These are phyloP conservation scores for Candida maesae DNA, from an alignment of 805 yeast species.

Conservation along the genomic window DNA sequence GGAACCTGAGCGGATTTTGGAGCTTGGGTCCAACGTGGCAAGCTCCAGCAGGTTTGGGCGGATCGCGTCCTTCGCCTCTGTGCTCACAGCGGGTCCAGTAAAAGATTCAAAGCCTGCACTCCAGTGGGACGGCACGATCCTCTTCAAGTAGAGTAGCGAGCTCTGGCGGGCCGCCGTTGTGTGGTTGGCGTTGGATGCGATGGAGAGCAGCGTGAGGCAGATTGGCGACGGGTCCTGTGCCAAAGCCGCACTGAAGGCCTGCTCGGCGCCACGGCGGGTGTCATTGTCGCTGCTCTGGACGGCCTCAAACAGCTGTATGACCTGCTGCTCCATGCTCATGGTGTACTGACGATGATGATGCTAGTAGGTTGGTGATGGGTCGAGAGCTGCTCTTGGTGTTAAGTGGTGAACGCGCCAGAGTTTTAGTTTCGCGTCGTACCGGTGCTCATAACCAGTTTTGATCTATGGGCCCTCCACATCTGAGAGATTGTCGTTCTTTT, in stretches of 20 bases:
- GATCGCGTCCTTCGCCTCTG: slow-evolving; percentile 46
- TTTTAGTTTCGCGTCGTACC: too few species aligned
- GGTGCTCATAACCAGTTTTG: too few species aligned
- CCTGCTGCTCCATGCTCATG: slow-evolving; percentile 10
- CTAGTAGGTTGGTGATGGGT: too few species aligned
- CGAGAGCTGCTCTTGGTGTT: too few species aligned
- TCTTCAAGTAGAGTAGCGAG: slow-evolving; percentile 60
- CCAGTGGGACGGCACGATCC: slow-evolving; percentile 74
- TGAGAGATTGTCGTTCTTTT: too few species aligned
- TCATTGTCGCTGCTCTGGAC: slow-evolving; percentile 40
- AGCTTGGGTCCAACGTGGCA: slow-evolving; percentile 39
- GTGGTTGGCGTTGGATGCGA: slow-evolving; percentile 32
- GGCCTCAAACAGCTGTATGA: slow-evolving; percentile 21
- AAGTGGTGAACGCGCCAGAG: too few species aligned
- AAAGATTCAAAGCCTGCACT: slow-evolving; percentile 76
- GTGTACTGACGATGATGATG: too few species aligned
- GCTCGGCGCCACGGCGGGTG: slow-evolving; percentile 29
- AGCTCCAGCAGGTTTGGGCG: slow-evolving; percentile 49
- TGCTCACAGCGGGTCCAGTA: slow-evolving; percentile 58
- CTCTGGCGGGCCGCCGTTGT: slow-evolving; percentile 50
- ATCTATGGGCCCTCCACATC: too few species aligned
- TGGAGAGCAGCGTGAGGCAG: slow-evolving; percentile 38
- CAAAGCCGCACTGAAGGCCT: slow-evolving; percentile 36
- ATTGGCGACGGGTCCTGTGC: slow-evolving; percentile 46
- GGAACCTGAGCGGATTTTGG: slow-evolving; percentile 62